phyloP scores from a whole-genome alignment of 2,329 filamentous ascomycete species.

The Aspergillus sp. region DNA sequence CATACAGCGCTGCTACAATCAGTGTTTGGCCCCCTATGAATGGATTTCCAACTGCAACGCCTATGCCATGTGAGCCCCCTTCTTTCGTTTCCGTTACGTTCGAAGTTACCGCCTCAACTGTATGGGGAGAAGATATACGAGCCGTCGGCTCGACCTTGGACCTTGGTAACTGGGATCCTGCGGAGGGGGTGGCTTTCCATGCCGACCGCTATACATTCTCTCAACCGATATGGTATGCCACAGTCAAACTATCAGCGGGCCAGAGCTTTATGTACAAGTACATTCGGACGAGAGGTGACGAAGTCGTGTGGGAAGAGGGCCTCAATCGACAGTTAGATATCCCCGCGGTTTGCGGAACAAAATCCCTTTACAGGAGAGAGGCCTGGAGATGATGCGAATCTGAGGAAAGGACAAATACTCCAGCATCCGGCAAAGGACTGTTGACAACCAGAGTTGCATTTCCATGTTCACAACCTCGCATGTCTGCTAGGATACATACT shows the following conservation, averaged over 20 bases:
- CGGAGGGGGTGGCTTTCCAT: slow-evolving; percentile 56
- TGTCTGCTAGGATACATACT: no score
- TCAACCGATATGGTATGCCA: slow-evolving; percentile 63
- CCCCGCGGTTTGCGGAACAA: slow-evolving; percentile 35
- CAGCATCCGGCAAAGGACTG: background rate
- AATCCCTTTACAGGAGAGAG: slow-evolving; percentile 35
- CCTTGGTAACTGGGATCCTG: slow-evolving; percentile 64
- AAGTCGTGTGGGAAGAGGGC: slow-evolving; percentile 64
- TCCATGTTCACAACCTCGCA: background rate
- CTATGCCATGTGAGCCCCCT: slow-evolving; percentile 17
- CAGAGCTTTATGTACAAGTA: slow-evolving; percentile 67
- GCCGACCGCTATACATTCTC: slow-evolving; percentile 59
- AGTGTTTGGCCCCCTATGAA: slow-evolving; percentile 32
- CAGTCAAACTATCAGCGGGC: slow-evolving; percentile 57
- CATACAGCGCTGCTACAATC: slow-evolving; percentile 34
- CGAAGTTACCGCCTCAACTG: slow-evolving; percentile 57
- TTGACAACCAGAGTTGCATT: background rate
- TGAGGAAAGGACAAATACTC: background rate
- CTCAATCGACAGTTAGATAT: slow-evolving; percentile 45
- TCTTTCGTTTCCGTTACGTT: slow-evolving; percentile 63
- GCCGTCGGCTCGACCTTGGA: slow-evolving; percentile 59
- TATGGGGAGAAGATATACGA: slow-evolving; percentile 64
- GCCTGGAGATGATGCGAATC: slow-evolving; percentile 33
- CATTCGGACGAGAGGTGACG: slow-evolving; percentile 59
- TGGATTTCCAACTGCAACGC: slow-evolving; percentile 16